Base-by-base conservation (phyloP, 192 early-diverging fungal species). In the Entomortierella chlamydospora region DNA sequence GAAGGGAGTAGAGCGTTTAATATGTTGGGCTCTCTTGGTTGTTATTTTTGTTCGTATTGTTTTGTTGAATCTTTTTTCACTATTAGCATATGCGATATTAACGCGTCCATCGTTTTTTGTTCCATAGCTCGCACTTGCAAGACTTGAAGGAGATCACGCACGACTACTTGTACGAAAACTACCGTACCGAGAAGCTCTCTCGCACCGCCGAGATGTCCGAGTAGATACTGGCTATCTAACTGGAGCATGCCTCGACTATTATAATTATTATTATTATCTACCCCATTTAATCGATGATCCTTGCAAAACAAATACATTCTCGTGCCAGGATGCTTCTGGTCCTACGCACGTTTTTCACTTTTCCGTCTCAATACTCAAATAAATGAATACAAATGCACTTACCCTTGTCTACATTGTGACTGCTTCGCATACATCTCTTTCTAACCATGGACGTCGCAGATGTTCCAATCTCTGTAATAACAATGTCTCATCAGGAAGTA, bases 131-230 rank as follows among this genome's bases (percentile, higher is more conserved):
- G 68, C 98, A 99, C 82, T 89, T 99, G 67, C 94, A 96, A 72
- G 98, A 99, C 57, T 83, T 99, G 34, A 97, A 97, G 81, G 98
- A 98, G 57, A 96, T 95, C 70, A 99, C 98, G 13, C 95, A 97
- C 68, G 92, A 91, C 72, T 92, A 95, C 59, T 92, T 98, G 73
- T 99, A 99, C 80, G 95, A 97, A 74, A 91, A 94, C 56, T 97
- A 97, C 84, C 95, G 98, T 85, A 93, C 95, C 18, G 89, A 93
- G 76, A 96, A 96, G 85, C 93, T 99, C 59, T 81, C 78, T 55
- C 72, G 83, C 64, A 81, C 64, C 54, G 78, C 64, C 28, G 83
- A 84, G 52, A 76, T 74, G 49, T 64, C 70, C 50, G 83, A 84
- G 68, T 84, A 81, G 60, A 59, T 59, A 28, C 69, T 62, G 69